Evolutionary conservation across 2,329 filamentous ascomycete species (phyloP).

Genomic region (Penicillium sp.): DNA sequence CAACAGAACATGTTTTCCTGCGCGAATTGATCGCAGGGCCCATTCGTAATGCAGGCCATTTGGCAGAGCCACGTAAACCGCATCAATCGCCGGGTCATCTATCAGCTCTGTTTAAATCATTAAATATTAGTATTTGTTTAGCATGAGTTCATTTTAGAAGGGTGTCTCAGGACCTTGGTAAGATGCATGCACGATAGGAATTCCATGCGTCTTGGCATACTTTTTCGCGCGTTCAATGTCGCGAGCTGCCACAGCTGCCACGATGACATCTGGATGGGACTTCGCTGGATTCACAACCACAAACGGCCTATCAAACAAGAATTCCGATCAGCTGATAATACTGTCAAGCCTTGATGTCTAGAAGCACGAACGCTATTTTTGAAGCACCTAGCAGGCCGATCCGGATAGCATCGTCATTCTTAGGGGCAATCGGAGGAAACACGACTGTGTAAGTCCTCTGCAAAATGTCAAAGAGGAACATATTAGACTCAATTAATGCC

Average conservation of each 20-base stretch:
- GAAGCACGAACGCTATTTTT: slow-evolving; percentile 4
- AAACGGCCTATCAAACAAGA: background rate
- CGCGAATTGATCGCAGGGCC: slow-evolving; percentile 8
- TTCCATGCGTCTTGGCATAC: slow-evolving; percentile 6
- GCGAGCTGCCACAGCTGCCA: slow-evolving; percentile 5
- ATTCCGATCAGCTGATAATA: background rate
- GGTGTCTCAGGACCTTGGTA: background rate
- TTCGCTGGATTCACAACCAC: slow-evolving; percentile 4
- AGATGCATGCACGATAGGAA: slow-evolving; percentile 9
- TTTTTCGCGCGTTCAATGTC: slow-evolving; percentile 1
- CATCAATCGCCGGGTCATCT: slow-evolving; percentile 8
- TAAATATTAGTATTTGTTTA: background rate
- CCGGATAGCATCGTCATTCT: slow-evolving; percentile 11
- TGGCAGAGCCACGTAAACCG: slow-evolving; percentile 1
- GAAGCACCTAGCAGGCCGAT: slow-evolving; percentile 7
- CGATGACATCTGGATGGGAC: slow-evolving; percentile 8
- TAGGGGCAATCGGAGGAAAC: background rate
- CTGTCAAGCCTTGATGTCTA: background rate
- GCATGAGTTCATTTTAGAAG: background rate
- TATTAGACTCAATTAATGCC: background rate
- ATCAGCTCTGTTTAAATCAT: background rate
- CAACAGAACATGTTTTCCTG: slow-evolving; percentile 8
- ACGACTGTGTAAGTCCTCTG: slow-evolving; percentile 5
- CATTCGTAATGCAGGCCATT: slow-evolving; percentile 12
- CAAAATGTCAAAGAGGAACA: background rate